phyloP scores from a whole-genome alignment of 2,329 filamentous ascomycete genomes.

The Teratosphaeria zuluensis region DNA sequence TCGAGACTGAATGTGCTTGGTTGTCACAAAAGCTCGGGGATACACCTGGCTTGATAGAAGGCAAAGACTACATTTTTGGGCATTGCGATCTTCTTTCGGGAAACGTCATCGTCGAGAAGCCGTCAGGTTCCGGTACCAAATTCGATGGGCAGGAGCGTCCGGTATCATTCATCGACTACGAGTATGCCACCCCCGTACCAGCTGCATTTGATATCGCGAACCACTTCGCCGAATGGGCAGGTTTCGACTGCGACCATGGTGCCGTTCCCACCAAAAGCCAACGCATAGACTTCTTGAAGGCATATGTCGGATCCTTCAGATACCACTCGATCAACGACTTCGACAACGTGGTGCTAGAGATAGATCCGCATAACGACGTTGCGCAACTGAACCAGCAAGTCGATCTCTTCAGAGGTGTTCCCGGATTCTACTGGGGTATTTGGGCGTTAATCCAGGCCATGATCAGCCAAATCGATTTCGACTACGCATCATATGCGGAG shows the following conservation, averaged over 20 bases:
- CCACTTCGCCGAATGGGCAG: conserved; percentile 97
- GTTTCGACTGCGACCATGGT: conserved; percentile 86
- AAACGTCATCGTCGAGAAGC: conserved; percentile 71
- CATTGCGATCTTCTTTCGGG: conserved; percentile 95
- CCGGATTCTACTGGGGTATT: conserved; percentile 84
- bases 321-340: conserved; percentile 34
- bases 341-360: conserved; percentile 34
- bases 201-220: conserved; percentile 95
- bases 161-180: conserved; percentile 93
- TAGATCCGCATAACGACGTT: conserved; percentile 50
- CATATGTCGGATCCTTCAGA: conserved; percentile 69
- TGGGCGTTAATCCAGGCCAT: conserved; percentile 92
- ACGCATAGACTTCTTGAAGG: conserved; percentile 68
- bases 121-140: conserved; percentile 25
- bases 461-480: conserved; percentile 93
- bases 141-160: conserved; percentile 18
- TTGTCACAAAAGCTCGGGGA: conserved; percentile 64
- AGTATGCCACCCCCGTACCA: conserved; percentile 89
- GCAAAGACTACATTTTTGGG: conserved; percentile 75
- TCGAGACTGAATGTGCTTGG: conserved; percentile 66
- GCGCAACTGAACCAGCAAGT: conserved; percentile 68
- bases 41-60: conserved; percentile 60
- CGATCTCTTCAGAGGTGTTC: conserved; percentile 77
- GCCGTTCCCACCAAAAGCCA: conserved; percentile 70
- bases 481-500: conserved; percentile 89